Evolutionary conservation across 257 asterid species (phyloP).

Genomic region (Asclepias syriaca): DNA sequence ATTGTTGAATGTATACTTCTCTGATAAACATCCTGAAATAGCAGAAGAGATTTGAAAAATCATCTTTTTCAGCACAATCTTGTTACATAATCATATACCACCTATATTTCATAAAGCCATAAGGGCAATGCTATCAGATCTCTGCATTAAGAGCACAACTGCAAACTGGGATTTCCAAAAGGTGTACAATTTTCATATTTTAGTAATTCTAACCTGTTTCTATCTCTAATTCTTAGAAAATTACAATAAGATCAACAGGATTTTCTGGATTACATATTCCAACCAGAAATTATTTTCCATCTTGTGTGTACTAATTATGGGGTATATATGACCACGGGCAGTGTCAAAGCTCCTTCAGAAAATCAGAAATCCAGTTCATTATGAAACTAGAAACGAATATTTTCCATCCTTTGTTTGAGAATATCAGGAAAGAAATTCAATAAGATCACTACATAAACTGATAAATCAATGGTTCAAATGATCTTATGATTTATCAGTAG

Average conservation of each 20-base stretch:
- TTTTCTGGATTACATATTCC: background rate
- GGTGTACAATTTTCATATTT: background rate
- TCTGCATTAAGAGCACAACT: background rate
- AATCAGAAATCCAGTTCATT: background rate
- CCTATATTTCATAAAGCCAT: background rate
- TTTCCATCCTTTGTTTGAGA: background rate
- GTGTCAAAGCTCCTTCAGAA: background rate
- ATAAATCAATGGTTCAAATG: background rate
- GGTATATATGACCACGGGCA: background rate
- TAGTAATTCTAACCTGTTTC: background rate
- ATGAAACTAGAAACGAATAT: background rate
- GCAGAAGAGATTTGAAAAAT: background rate
- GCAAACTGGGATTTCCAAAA: background rate
- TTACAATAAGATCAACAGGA: background rate
- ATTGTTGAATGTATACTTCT: slow-evolving; percentile 66
- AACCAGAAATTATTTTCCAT: background rate
- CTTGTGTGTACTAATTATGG: background rate
- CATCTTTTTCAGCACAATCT: background rate
- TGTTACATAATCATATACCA: background rate
- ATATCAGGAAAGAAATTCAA: background rate
- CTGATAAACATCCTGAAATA: slow-evolving; percentile 68
- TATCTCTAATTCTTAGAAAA: background rate
- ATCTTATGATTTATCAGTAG: background rate
- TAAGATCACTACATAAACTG: background rate
- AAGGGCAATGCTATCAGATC: background rate